Evolutionary conservation across 768 basidiomycete species (phyloP).

Genomic region (Mrakia blollopis): DNA sequence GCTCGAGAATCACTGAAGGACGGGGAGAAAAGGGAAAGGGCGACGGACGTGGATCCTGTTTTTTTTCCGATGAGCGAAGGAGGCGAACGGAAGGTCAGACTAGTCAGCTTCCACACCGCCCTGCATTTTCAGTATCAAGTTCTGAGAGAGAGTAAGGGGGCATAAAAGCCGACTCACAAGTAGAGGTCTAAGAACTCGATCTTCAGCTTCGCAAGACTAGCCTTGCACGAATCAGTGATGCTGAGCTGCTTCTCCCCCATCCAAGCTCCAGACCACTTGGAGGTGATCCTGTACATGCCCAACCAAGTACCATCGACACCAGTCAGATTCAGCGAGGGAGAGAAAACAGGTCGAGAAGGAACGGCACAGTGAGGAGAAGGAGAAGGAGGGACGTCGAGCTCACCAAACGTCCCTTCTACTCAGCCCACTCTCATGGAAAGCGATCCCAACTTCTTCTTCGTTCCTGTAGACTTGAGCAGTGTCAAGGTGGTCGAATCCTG

Average conservation of each 20-base stretch:
- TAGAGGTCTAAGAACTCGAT: slow-evolving; percentile 63
- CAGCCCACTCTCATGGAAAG: slow-evolving; percentile 46
- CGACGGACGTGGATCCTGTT: slow-evolving; percentile 11
- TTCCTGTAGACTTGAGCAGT: slow-evolving; percentile 52
- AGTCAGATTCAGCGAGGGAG: neutral
- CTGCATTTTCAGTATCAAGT: too few species aligned
- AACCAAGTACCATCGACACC: neutral
- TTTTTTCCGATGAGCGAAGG: too few species aligned
- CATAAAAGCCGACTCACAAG: slow-evolving; percentile 39
- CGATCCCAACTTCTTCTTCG: slow-evolving; percentile 49
- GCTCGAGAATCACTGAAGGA: too few species aligned
- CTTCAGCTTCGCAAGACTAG: slow-evolving; percentile 51
- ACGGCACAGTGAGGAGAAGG: too few species aligned
- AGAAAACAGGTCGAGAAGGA: too few species aligned
- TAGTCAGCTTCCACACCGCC: too few species aligned
- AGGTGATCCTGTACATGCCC: slow-evolving; percentile 16
- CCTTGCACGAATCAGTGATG: slow-evolving; percentile 4
- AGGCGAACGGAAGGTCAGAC: neutral
- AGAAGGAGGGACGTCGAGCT: neutral
- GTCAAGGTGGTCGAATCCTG: slow-evolving; percentile 52
- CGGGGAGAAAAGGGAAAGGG: neutral
- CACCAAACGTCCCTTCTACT: slow-evolving; percentile 43
- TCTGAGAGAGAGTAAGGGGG: too few species aligned
- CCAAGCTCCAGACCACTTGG: slow-evolving; percentile 34
- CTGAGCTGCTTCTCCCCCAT: slow-evolving; percentile 19